Percentiles rank a stretch among this genome's conserved stretches.
Evolutionary conservation across 2,329 filamentous ascomycete genomes (phyloP).

Genomic region (Orbilia oligospora): DNA sequence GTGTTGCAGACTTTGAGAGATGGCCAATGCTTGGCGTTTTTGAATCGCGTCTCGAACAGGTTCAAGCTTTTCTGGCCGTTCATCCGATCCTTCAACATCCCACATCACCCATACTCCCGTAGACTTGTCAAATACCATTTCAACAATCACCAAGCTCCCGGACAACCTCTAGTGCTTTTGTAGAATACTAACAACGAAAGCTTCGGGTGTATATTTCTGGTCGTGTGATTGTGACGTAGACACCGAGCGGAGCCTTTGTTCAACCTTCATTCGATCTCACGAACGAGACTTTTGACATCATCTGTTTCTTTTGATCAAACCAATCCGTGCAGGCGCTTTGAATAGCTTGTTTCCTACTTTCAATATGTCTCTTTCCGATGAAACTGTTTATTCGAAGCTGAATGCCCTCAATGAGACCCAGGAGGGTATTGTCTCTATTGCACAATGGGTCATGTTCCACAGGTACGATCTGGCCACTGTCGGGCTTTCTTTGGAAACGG

Average conservation of each 20-base stretch:
- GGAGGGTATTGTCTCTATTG: constrained; percentile 94
- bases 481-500: not conserved
- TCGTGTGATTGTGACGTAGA: constrained; percentile 54
- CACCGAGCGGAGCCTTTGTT: not conserved
- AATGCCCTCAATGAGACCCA: constrained; percentile 97
- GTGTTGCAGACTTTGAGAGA: not conserved
- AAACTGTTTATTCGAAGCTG: constrained; percentile 93
- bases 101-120: constrained; percentile 10
- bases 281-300: not conserved
- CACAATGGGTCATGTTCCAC: constrained; percentile 99
- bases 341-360: not conserved
- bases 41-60: constrained; percentile 53
- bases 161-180: constrained; percentile 4
- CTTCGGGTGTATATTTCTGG: not conserved
- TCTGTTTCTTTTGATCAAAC: not conserved
- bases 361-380: constrained; percentile 92
- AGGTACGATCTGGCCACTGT: constrained; percentile 73
- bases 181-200: constrained; percentile 11
- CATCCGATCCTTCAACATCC: constrained; percentile 38
- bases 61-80: constrained; percentile 40
- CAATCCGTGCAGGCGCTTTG: not conserved
- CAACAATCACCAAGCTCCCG: constrained; percentile 1
- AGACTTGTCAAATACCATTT: not conserved
- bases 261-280: not conserved
- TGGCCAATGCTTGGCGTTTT: constrained; percentile 30